Base-by-base conservation (phyloP, 805 yeast species). In the Maudiozyma pseudohumilis region DNA sequence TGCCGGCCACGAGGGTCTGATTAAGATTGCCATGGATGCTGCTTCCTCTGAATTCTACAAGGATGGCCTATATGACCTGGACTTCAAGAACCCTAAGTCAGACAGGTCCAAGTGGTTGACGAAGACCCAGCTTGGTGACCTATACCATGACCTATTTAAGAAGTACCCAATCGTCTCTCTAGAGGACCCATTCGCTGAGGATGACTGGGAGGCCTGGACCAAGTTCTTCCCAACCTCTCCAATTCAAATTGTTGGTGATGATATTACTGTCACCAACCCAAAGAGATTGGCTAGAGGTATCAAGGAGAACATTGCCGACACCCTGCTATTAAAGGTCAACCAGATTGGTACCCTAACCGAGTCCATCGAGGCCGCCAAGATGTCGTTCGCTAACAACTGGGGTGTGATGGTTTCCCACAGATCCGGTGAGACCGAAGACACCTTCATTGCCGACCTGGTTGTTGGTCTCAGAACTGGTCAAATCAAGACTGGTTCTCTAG, bases 401-500 rank as follows among this genome's bases (percentile, higher is more conserved):
- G 96, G 38, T 29, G 35, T 39, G 12, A 29, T 23, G 33, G 31
- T 39, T 10, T 30, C 36, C 15, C 39, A 35, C 17, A 39, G 36
- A 39, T 34, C 96, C 56, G 97, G 97, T 74, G 97, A 89, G 77
- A 88, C 96, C 54, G 97, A 89, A 75, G 97, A 89, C 71, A 81
- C 94, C 60, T 80, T 84, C 74, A 89, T 89, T 68, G 97, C 98
- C 61, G 97, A 89, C 70, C 77, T 92, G 65, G 74, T 86, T 59
- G 98, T 92, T 58, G 97, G 97, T 75, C 76, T 89, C 68, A 85
- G 96, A 79, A 59, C 94, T 51, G 97, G 96, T 66, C 96, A 89
- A 77, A 83, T 89, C 72, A 89, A 89, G 86, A 84, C 96, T 55
- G 97, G 97, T 80, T 96, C 97, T 64, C 96, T 96, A 64, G 94